Evolutionary conservation across 2,329 filamentous ascomycete genomes (phyloP).

Genomic region (Tympanopsis confertula): DNA sequence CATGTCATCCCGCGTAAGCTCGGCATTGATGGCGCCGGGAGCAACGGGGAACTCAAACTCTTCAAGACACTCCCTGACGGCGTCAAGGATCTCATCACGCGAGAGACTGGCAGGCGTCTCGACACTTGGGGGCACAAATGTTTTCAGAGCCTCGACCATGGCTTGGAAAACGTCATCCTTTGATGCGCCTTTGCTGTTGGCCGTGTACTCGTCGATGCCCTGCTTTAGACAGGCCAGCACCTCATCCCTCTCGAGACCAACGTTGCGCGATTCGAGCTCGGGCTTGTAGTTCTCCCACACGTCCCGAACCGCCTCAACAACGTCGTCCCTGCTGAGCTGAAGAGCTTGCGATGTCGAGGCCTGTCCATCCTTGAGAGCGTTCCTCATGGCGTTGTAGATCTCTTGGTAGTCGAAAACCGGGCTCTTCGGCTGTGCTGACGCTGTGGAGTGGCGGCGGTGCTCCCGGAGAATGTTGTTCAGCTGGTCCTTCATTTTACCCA

Average conservation of each 20-base stretch:
- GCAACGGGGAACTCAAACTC: conserved; percentile 67
- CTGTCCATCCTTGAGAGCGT: conserved; percentile 56
- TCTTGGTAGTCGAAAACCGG: conserved; percentile 65
- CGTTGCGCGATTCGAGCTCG: conserved; percentile 80
- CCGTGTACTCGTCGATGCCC: conserved; percentile 66
- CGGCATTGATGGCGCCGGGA: conserved; percentile 36
- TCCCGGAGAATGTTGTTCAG: conserved; percentile 71
- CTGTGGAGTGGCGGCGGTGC: conserved; percentile 56
- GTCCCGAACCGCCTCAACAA: conserved; percentile 75
- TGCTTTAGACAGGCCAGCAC: conserved; percentile 77
- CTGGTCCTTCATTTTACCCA: conserved; percentile 73
- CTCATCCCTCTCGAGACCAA: conserved; percentile 81
- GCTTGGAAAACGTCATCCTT: conserved; percentile 77
- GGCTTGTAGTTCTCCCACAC: conserved; percentile 93
- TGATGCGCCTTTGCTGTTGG: conserved; percentile 49
- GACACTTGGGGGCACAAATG: conserved; percentile 65
- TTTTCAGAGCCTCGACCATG: conserved; percentile 73
- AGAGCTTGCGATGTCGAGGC: conserved; percentile 30
- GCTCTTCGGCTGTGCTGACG: conserved; percentile 48
- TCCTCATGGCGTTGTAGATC: conserved; percentile 74
- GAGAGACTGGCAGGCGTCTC: conserved; percentile 60
- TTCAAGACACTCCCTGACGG: conserved; percentile 76
- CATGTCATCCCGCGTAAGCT: conserved; percentile 51
- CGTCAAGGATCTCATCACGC: conserved; percentile 71
- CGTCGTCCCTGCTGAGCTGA: conserved; percentile 65